Base-by-base conservation (phyloP, 331 rosid species). In the Malus hybrid region DNA sequence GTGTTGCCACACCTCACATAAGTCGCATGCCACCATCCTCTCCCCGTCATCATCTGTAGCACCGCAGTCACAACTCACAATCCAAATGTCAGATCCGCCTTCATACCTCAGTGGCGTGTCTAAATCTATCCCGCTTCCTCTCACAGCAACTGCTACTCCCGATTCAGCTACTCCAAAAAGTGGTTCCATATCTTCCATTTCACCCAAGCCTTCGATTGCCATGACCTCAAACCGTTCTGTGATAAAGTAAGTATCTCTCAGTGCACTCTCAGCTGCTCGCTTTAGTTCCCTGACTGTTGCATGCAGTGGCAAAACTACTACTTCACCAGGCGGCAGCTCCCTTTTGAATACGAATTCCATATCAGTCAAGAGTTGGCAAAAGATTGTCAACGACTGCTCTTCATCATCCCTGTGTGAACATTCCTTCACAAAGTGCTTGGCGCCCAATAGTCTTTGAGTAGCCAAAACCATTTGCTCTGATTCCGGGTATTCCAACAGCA, bases 1-100 rank as follows among this genome's bases (percentile, higher is more conserved):
- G 78, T 91, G 94, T 85, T 85, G 93, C 98, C 98, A 93, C 28
- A 89, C 90, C 80, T 90, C 97, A 54, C 98, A 93, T 24, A 24
- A 24, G 24, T 24, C 24, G 24, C 46, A 91, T 87, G 68, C 89
- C 97, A 32, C 24, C 24, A 24, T 24, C 24, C 98, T 24, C 24
- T 24, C 24, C 24, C 24, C 1, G 67, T 91, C 97, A 71, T 93
- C 98, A 67, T 89, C 97, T 12, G 81, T 80, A 4, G 98, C 93
- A 13, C 98, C 98, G 73, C 98, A 93, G 20, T 82, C 93, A 70
- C 98, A 91, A 29, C 79, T 80, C 81, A 91, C 98, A 81, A 79
- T 85, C 97, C 96, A 91, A 20, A 80, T 87, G 34, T 89, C 96
- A 4, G 86, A 71, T 11, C 96, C 97, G 15, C 93, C 92, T 65